phyloP scores from a whole-genome alignment of 2,329 filamentous ascomycete species.

The Cladosporium sp. region DNA sequence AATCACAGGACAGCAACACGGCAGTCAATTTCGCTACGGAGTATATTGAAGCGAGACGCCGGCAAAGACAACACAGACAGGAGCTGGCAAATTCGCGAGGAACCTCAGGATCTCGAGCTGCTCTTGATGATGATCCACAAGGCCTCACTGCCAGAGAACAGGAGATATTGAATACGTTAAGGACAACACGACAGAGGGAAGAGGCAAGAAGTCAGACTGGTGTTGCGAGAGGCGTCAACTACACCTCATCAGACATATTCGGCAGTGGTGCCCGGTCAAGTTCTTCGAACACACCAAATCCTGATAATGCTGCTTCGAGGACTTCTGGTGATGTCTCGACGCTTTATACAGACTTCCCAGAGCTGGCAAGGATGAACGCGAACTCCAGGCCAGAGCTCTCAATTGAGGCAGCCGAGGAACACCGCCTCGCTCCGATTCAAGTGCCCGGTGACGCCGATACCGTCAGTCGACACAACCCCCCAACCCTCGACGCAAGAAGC shows the following conservation, averaged over 20 bases:
- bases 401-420: background rate
- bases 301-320: slow-evolving; percentile 20
- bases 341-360: slow-evolving; percentile 33
- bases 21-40: slow-evolving; percentile 46
- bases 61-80: slow-evolving; percentile 37
- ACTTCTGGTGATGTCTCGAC: slow-evolving; percentile 32
- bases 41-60: slow-evolving; percentile 46
- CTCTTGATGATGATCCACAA: slow-evolving; percentile 48
- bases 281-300: slow-evolving; percentile 18
- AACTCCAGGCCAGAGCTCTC: slow-evolving; percentile 8
- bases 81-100: slow-evolving; percentile 30
- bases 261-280: slow-evolving; percentile 19
- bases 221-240: slow-evolving; percentile 47
- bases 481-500: slow-evolving; percentile 13
- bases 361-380: slow-evolving; percentile 31
- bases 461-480: slow-evolving; percentile 2
- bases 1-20: slow-evolving; percentile 42
- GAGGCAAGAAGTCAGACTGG: slow-evolving; percentile 43
- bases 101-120: slow-evolving; percentile 26
- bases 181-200: slow-evolving; percentile 46
- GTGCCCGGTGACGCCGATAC: slow-evolving; percentile 2
- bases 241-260: slow-evolving; percentile 41
- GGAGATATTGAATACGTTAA: slow-evolving; percentile 49
- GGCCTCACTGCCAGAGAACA: slow-evolving; percentile 50
- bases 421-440: slow-evolving; percentile 7